Evolutionary conservation across 371 early-diverging fungal species (phyloP).

Genomic region (Apophysomyces sp.): DNA sequence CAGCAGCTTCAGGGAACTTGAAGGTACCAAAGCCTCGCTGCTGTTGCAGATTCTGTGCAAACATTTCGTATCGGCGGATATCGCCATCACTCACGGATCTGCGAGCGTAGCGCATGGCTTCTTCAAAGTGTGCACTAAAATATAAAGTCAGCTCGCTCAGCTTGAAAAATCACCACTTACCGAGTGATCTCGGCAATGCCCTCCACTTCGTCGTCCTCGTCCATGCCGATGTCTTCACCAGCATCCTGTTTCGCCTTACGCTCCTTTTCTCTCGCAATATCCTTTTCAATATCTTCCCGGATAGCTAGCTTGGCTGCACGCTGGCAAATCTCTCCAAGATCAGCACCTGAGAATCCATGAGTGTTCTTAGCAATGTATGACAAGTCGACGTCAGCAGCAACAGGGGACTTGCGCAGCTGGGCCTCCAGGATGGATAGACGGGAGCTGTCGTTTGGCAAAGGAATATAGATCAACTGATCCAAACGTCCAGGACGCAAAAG

Average conservation of each 20-base stretch:
- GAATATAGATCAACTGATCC: slow-evolving; percentile 99
- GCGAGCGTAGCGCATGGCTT: slow-evolving; percentile 97
- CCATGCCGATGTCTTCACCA: slow-evolving; percentile 74
- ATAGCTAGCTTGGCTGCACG: slow-evolving; percentile 99
- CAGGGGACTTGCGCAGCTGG: slow-evolving; percentile 96
- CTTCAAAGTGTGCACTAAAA: slow-evolving; percentile 90
- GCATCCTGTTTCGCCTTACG: slow-evolving; percentile 68
- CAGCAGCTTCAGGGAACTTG: slow-evolving; percentile 90
- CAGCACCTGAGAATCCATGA: slow-evolving; percentile 99
- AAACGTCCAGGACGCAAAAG: slow-evolving; percentile 99
- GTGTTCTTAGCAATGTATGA: slow-evolving; percentile 87
- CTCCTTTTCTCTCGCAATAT: slow-evolving; percentile 75
- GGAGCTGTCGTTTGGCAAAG: slow-evolving; percentile 95
- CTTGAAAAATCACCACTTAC: slow-evolving; percentile 15
- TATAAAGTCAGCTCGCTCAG: not conserved
- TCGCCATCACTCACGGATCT: slow-evolving; percentile 97
- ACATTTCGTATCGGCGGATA: slow-evolving; percentile 98
- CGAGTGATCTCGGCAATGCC: slow-evolving; percentile 91
- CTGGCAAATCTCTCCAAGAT: slow-evolving; percentile 99
- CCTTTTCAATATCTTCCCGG: slow-evolving; percentile 96
- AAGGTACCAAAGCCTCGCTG: slow-evolving; percentile 89
- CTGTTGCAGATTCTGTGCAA: slow-evolving; percentile 97
- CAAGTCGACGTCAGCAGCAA: slow-evolving; percentile 88
- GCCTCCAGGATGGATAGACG: slow-evolving; percentile 91
- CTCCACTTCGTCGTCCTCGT: slow-evolving; percentile 73